Conservation (phyloP, 2,329 filamentous ascomycete genomes). For the Ilyonectria sp. region DNA sequence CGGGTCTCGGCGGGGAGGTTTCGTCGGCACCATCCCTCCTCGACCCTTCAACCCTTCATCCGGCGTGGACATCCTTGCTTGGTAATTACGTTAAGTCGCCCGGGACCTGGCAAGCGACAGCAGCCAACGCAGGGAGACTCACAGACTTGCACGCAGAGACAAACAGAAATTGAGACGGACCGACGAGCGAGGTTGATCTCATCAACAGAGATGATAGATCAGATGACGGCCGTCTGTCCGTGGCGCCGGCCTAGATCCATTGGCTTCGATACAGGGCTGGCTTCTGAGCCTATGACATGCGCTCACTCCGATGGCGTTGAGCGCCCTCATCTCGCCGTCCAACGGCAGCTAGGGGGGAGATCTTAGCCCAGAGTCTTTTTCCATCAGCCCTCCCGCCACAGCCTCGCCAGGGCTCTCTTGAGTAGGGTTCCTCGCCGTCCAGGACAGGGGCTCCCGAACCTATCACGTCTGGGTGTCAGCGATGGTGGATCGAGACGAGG, state of each 20-base stretch:
- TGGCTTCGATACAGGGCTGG: constrained; percentile 35
- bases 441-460: constrained; percentile 19
- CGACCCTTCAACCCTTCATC: not conserved
- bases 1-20: constrained; percentile 6
- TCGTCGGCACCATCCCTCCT: constrained; percentile 32
- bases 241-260: constrained; percentile 17
- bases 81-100: constrained; percentile 19
- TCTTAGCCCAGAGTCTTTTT: constrained; percentile 24
- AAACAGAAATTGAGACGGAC: constrained; percentile 1
- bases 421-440: not conserved
- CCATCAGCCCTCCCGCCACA: not conserved
- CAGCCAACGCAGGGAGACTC: constrained; percentile 26
- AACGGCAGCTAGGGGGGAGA: constrained; percentile 32
- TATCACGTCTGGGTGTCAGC: constrained; percentile 30
- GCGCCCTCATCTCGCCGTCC: constrained; percentile 24
- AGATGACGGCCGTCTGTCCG: constrained; percentile 17
- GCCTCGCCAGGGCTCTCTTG: constrained; percentile 5
- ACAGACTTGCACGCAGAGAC: constrained; percentile 26
- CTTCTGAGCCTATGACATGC: constrained; percentile 34
- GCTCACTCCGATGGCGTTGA: constrained; percentile 21
- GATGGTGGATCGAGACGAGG: constrained; percentile 17
- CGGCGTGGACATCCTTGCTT: constrained; percentile 19
- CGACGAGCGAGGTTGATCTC: constrained; percentile 9
- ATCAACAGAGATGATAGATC: constrained; percentile 1
- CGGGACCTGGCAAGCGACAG: not conserved